Percentiles rank a stretch among this genome's conserved stretches.
These are phyloP conservation scores for Dothistroma pini DNA, from an alignment of 2,329 filamentous ascomycete genomes.

Conservation along the genomic window DNA sequence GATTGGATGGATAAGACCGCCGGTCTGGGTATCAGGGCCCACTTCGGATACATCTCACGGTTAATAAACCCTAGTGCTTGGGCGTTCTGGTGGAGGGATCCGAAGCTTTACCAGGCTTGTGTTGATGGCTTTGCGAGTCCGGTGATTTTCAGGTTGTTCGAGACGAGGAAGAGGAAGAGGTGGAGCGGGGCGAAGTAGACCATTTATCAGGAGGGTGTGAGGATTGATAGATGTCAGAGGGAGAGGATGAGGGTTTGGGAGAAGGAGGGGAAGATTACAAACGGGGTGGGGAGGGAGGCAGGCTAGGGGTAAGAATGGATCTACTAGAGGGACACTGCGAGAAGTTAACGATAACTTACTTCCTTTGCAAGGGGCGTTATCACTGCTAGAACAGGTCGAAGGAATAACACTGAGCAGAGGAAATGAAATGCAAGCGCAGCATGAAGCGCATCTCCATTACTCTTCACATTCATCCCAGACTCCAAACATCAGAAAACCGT, in stretches of 20 bases:
- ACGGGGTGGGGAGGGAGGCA: no score
- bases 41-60: constrained; percentile 30
- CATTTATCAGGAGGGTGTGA: constrained; percentile 20
- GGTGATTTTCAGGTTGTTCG: constrained; percentile 37
- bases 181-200: constrained; percentile 33
- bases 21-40: constrained; percentile 32
- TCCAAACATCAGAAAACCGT: no score
- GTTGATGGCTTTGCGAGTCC: constrained; percentile 35
- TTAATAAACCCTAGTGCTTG: constrained; percentile 30
- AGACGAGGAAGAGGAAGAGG: constrained; percentile 32
- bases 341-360: no score
- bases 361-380: no score
- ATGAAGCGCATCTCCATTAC: no score
- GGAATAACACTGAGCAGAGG: no score
- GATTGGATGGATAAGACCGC: constrained; percentile 35
- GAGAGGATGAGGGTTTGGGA: neutral
- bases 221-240: neutral
- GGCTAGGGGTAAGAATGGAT: no score
- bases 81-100: constrained; percentile 37
- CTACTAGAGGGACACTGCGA: no score
- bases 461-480: no score
- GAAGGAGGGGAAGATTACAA: neutral
- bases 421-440: no score
- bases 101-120: constrained; percentile 33
- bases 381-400: no score